Evolutionary conservation across 148 eudicot species (phyloP), one percentile per base, ranked within the genome.

Genomic region (Heliosperma pusillum): DNA sequence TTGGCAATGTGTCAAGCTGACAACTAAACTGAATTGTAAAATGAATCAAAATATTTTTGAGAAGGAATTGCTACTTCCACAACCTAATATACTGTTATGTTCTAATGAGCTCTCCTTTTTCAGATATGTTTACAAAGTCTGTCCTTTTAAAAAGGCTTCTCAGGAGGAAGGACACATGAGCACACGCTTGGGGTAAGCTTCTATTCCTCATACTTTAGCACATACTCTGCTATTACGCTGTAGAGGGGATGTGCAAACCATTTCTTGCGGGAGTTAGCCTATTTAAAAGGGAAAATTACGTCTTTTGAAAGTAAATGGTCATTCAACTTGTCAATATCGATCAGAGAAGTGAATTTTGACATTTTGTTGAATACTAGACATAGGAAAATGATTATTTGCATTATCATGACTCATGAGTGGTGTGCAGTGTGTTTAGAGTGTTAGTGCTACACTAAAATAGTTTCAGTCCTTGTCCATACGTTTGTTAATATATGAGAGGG

Each of bases 71-170:
- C 36, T 66, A 3, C 29, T 75, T 66, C 40, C 65, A 63, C 67
- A 25, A 50, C 40, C 62, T 50, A 77, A 50, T 21, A 10, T 62
- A 15, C 50, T 42, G 45, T 63, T 65, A n/a, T n/a, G 8, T 36
- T 10, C 19, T 50, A 2, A 52, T 66, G 47, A 58, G 66, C 80
- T 42, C 55, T 33, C 13, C 71, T 70, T 44, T 75, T 53, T 82
- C 90, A 95, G 98, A 86, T 92, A 92, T 80, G 88, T 88, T 56
- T 95, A 92, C 85, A 92, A 89, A 80, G 82, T 92, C 75, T 92
- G 98, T 73, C 98, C 98, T n/a, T 95, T 80, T 76, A 90, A 89
- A 77, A 87, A 95, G 85, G 92, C 98, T 82, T 84, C 91, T 73
- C 97, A 92, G 81, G 91, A 65, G 57, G 98, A 95, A 83, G 96